A percentile compares a stretch with the other conserved stretches of the same genome.
phyloP scores from a whole-genome alignment of 1,284 basidiomycete species.

The Crocinoboletus sp. region DNA sequence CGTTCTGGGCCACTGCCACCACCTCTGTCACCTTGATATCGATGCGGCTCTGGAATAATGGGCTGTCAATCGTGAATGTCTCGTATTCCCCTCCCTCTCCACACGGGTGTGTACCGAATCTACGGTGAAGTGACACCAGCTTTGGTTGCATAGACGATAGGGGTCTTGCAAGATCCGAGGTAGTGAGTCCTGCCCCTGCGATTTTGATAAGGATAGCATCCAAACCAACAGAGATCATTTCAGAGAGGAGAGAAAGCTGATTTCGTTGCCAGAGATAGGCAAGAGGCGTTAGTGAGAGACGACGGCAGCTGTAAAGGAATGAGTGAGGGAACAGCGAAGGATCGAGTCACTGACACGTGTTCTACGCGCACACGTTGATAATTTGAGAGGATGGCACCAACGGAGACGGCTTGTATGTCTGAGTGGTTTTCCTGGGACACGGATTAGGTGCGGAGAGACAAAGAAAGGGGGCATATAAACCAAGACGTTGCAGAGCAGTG shows the following conservation, averaged over 20 bases:
- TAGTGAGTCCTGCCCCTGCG: slow-evolving; percentile 87
- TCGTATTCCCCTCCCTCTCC: slow-evolving; percentile 99
- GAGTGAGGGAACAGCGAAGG: slow-evolving; percentile 2
- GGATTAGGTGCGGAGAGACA: slow-evolving; percentile 1
- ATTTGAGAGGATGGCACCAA: slow-evolving; percentile 96
- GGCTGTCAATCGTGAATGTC: slow-evolving; percentile 87
- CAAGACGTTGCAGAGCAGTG: slow-evolving; percentile 76
- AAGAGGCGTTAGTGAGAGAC: slow-evolving; percentile 79
- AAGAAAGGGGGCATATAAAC: slow-evolving; percentile 39
- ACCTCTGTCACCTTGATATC: slow-evolving; percentile 65
- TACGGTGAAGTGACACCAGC: slow-evolving; percentile 70
- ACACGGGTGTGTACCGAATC: slow-evolving; percentile 92
- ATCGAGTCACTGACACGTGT: slow-evolving; percentile 69
- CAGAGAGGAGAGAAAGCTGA: slow-evolving; percentile 77
- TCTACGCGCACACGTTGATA: slow-evolving; percentile 98
- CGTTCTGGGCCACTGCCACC: slow-evolving; percentile 70
- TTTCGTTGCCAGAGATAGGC: slow-evolving; percentile 94
- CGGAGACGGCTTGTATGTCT: slow-evolving; percentile 84
- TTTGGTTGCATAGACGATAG: slow-evolving; percentile 74
- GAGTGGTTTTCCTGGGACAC: slow-evolving; percentile 64
- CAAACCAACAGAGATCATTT: slow-evolving; percentile 84
- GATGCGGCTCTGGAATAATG: slow-evolving; percentile 82
- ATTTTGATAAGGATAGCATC: slow-evolving; percentile 93
- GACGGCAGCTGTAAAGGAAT: slow-evolving; percentile 55
- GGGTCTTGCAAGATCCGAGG: slow-evolving; percentile 76